Conservation (phyloP, 1,284 basidiomycete genomes). For the Erythrobasidium hasegawianum region DNA sequence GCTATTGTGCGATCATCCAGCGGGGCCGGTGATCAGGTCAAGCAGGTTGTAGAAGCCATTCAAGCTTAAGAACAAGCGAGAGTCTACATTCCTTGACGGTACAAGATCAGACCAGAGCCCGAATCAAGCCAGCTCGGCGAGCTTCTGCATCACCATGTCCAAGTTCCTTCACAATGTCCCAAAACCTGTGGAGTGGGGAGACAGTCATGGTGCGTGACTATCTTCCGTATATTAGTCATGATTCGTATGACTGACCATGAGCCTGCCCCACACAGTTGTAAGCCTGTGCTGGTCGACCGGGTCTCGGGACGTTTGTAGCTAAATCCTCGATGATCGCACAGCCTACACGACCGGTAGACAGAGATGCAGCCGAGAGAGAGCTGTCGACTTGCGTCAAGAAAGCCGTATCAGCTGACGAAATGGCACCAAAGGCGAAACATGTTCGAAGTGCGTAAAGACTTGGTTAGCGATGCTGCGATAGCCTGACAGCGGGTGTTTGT, state of each 20-base stretch:
- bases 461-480: neutral
- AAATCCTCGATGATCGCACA: neutral
- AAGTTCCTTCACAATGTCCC: neutral
- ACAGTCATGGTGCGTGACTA: constrained; percentile 19
- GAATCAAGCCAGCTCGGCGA: too few relatives aligned
- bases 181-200: constrained; percentile 30
- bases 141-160: neutral
- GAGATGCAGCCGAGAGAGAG: constrained; percentile 90
- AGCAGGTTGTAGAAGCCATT: too few relatives aligned
- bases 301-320: neutral
- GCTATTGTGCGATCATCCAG: too few relatives aligned
- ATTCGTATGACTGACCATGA: neutral
- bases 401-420: constrained; percentile 86
- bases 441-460: constrained; percentile 73
- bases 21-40: too few relatives aligned
- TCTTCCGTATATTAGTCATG: neutral
- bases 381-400: constrained; percentile 92
- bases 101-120: too few relatives aligned
- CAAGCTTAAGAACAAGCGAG: too few relatives aligned
- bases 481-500: neutral
- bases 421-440: constrained; percentile 93
- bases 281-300: neutral
- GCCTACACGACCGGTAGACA: constrained; percentile 91
- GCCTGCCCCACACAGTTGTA: neutral
- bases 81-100: too few relatives aligned